Percentiles rank a stretch among this genome's conserved stretches.
Evolutionary conservation across 495 filamentous ascomycete genomes (phyloP).

Genomic region (Penicillium diatomitis): DNA sequence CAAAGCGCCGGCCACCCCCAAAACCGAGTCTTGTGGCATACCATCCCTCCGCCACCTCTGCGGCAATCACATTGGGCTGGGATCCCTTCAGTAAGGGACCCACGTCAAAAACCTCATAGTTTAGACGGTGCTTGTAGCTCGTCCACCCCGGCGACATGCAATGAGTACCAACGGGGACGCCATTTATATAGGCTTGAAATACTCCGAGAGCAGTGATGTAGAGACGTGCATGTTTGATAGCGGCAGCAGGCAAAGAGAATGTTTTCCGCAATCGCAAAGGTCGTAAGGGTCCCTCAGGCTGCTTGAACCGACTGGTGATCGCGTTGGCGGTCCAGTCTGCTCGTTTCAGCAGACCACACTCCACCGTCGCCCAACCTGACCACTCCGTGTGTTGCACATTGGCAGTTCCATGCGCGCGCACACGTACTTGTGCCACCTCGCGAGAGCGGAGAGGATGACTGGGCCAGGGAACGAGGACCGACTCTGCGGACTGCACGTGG

Average conservation of each 20-base stretch:
- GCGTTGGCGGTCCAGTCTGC: constrained; percentile 31
- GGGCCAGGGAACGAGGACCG: constrained; percentile 44
- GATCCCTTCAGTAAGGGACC: constrained; percentile 19
- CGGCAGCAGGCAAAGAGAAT: constrained; percentile 8
- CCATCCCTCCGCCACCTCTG: constrained; percentile 48
- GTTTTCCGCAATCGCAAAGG: constrained; percentile 22
- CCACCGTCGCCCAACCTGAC: constrained; percentile 26
- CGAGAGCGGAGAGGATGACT: constrained; percentile 30
- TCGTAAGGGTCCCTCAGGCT: constrained; percentile 12
- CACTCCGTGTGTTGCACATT: constrained; percentile 22
- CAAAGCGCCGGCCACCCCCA: constrained; percentile 13
- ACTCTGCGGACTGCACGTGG: constrained; percentile 15
- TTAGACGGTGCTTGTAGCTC: constrained; percentile 39
- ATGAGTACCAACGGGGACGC: constrained; percentile 36
- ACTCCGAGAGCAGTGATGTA: constrained; percentile 46
- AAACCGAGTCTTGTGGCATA: constrained; percentile 42
- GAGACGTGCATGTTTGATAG: constrained; percentile 22
- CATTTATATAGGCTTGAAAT: constrained; percentile 44
- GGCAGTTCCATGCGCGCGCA: constrained; percentile 21
- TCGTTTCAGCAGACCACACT: constrained; percentile 26
- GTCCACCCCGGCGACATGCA: constrained; percentile 44
- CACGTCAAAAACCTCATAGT: constrained; percentile 46
- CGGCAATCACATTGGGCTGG: constrained; percentile 36
- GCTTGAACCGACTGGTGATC: constrained; percentile 18
- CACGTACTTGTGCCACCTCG: constrained; percentile 30